Evolutionary conservation across 2,329 filamentous ascomycete genomes (phyloP).

Genomic region (Cucurbitaria berberidis): DNA sequence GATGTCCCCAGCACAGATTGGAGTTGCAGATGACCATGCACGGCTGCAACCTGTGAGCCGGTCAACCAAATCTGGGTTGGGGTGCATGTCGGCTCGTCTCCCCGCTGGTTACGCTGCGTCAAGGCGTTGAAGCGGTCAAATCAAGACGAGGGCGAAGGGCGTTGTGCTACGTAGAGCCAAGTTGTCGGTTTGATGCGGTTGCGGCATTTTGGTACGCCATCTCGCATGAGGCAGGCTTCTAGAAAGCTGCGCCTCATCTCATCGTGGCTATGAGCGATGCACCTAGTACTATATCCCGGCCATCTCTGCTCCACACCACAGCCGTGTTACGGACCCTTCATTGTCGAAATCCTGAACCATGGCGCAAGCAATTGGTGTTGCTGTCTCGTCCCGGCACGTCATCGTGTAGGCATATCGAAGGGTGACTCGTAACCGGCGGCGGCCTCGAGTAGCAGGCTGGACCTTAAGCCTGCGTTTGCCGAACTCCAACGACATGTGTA

Average conservation of each 20-base stretch:
- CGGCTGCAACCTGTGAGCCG: conserved; percentile 17
- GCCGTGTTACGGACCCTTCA: neutral
- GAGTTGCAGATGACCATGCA: conserved; percentile 24
- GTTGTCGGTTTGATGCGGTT: conserved; percentile 12
- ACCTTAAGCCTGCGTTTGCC: conserved; percentile 16
- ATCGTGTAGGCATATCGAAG: conserved; percentile 1
- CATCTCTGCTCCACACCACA: neutral
- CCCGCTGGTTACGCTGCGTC: conserved; percentile 8
- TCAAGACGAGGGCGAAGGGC: conserved; percentile 14
- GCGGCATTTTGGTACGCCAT: conserved; percentile 16
- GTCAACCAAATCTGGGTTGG: conserved; percentile 16
- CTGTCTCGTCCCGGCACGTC: neutral
- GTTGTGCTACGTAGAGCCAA: conserved; percentile 12
- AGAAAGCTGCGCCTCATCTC: conserved; percentile 21
- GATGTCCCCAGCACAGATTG: conserved; percentile 12
- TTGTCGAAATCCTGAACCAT: neutral
- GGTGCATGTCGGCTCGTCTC: conserved; percentile 13
- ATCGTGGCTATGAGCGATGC: conserved; percentile 22
- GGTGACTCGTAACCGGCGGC: neutral
- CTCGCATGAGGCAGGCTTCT: conserved; percentile 15
- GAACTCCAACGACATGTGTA: conserved; percentile 11
- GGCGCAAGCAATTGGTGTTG: neutral
- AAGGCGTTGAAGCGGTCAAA: conserved; percentile 23
- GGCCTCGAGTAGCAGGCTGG: neutral
- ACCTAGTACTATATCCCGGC: conserved; percentile 4